Evolutionary conservation across 2,329 filamentous ascomycete genomes (phyloP).

Genomic region (Cladophialophora exuberans): DNA sequence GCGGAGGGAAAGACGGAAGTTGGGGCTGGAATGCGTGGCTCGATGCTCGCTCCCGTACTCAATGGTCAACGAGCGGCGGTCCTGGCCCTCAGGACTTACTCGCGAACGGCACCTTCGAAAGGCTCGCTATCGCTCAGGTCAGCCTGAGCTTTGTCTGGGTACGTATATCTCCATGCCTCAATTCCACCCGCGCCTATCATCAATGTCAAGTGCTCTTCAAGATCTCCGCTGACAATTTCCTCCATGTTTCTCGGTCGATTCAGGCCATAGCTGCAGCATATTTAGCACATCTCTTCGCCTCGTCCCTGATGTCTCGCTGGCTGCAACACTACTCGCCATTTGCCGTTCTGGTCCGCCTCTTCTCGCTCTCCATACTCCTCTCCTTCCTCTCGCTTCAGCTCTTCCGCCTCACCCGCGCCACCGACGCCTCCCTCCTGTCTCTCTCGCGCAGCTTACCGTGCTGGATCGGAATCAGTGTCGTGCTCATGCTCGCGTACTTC

Average conservation of each 20-base stretch:
- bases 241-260: no score
- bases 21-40: not conserved
- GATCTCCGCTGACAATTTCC: no score
- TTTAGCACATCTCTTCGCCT: conserved; percentile 33
- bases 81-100: conserved; percentile 45
- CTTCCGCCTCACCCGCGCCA: conserved; percentile 28
- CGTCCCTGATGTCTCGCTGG: conserved; percentile 47
- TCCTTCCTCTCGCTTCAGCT: conserved; percentile 31
- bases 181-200: no score
- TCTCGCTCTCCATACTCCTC: conserved; percentile 31
- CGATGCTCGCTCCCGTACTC: no score
- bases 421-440: conserved; percentile 27
- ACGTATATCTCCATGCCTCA: no score
- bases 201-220: no score
- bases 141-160: conserved; percentile 35
- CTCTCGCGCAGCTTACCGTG: conserved; percentile 30
- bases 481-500: conserved; percentile 32
- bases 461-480: conserved; percentile 31
- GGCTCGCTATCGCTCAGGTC: conserved; percentile 28
- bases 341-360: conserved; percentile 76
- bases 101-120: conserved; percentile 36
- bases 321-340: conserved; percentile 79
- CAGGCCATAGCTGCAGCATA: conserved; percentile 33
- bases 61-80: no score
- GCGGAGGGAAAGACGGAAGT: not conserved